A percentile compares a stretch with the other conserved stretches of the same genome.
Evolutionary conservation across 192 early-diverging fungal genomes (phyloP).

Genomic region (Backusella westeae): DNA sequence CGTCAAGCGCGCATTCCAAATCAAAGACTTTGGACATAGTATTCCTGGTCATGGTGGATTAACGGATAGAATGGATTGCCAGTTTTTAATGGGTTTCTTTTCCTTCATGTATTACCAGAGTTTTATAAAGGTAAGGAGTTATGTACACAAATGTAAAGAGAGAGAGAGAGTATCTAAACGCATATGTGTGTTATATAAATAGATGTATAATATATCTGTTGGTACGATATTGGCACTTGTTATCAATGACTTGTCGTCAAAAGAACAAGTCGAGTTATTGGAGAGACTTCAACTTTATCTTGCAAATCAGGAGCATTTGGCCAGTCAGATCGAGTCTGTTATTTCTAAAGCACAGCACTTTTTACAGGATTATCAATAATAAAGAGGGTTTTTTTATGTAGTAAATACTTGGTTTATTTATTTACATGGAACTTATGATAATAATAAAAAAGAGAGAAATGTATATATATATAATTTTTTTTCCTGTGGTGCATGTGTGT

Average conservation of each 20-base stretch:
- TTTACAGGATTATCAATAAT: not conserved
- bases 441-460: not conserved
- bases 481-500: not conserved
- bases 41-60: constrained; percentile 98
- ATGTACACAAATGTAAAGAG: not conserved
- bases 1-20: constrained; percentile 94
- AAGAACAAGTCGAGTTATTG: constrained; percentile 32
- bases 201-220: constrained; percentile 37
- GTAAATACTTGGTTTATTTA: not conserved
- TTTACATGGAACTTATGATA: not conserved
- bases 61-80: constrained; percentile 97
- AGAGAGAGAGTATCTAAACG: not conserved
- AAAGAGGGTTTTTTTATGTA: not conserved
- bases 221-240: constrained; percentile 26
- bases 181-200: not conserved
- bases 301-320: constrained; percentile 25
- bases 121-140: constrained; percentile 66
- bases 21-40: constrained; percentile 95
- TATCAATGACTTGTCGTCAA: constrained; percentile 27
- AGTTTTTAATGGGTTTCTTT: constrained; percentile 96
- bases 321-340: not conserved
- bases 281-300: constrained; percentile 31
- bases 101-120: constrained; percentile 86
- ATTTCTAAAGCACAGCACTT: constrained; percentile 7
- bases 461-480: not conserved